Conservation (phyloP, 345 rosid genomes). For the Eucalyptus regnans region DNA sequence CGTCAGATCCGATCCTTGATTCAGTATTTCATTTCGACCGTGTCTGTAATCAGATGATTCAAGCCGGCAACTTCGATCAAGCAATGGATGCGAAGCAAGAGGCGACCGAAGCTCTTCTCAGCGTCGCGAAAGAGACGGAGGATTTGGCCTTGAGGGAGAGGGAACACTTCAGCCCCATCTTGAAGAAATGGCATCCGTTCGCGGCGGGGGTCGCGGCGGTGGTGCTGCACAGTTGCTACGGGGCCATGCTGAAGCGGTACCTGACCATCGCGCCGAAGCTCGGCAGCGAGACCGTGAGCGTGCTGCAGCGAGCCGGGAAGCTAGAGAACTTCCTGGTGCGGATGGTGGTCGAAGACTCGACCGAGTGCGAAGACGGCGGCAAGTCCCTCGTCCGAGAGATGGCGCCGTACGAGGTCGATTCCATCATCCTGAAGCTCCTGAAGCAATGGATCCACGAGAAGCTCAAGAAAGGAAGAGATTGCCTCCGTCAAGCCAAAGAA, state of each 20-base stretch:
- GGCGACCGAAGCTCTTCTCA: constrained; percentile 18
- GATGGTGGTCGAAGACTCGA: constrained; percentile 42
- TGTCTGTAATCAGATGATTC: neutral
- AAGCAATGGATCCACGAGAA: constrained; percentile 71
- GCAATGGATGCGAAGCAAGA: constrained; percentile 13
- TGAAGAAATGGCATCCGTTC: constrained; percentile 31
- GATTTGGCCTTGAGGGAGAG: constrained; percentile 29
- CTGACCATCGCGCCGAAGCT: constrained; percentile 6
- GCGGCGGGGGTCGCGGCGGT: constrained; percentile 29
- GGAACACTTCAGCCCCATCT: constrained; percentile 25
- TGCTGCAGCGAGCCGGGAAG: constrained; percentile 33
- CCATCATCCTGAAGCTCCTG: constrained; percentile 46
- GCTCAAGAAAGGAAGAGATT: constrained; percentile 37
- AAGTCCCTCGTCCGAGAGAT: constrained; percentile 30
- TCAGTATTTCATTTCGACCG: neutral
- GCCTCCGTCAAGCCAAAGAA: constrained; percentile 48
- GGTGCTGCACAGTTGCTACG: constrained; percentile 31
- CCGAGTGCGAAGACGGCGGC: constrained; percentile 36
- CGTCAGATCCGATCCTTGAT: neutral
- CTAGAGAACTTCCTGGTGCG: constrained; percentile 36
- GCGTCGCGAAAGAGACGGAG: constrained; percentile 32
- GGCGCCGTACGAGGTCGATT: constrained; percentile 82
- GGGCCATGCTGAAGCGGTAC: constrained; percentile 24
- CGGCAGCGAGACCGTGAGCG: constrained; percentile 10
- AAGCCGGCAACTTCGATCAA: constrained; percentile 7